Evolutionary conservation across 768 basidiomycete genomes (phyloP).

Genomic region (Leccinum fibrillosum): DNA sequence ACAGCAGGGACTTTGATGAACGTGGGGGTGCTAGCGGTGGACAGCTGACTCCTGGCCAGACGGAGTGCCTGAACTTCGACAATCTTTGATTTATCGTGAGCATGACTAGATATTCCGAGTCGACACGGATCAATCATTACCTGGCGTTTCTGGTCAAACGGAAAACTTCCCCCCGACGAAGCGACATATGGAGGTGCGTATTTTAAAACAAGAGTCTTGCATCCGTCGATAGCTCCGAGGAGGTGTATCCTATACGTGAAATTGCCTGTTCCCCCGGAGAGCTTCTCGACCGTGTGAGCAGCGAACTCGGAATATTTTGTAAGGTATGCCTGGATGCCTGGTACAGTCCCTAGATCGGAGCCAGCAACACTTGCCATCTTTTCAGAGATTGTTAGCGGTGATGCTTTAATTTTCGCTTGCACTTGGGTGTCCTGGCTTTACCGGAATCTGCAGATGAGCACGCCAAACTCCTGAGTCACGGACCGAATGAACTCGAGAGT

Average conservation of each 20-base stretch:
- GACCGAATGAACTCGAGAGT: neutral
- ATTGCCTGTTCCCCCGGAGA: conserved; percentile 55
- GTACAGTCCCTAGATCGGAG: conserved; percentile 27
- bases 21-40: conserved; percentile 29
- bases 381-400: neutral
- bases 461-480: conserved; percentile 10
- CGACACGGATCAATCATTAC: conserved; percentile 29
- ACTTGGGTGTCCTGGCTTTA: neutral
- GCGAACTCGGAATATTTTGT: conserved; percentile 43
- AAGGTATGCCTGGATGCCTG: conserved; percentile 43
- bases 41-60: conserved; percentile 35
- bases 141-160: conserved; percentile 52
- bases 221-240: conserved; percentile 37
- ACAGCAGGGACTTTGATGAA: conserved; percentile 49
- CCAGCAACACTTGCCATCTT: conserved; percentile 15
- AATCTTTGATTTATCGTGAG: conserved; percentile 35
- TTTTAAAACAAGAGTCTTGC: conserved; percentile 53
- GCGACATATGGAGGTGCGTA: conserved; percentile 49
- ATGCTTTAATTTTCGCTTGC: neutral
- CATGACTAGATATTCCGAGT: neutral
- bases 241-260: conserved; percentile 57
- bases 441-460: conserved; percentile 1
- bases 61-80: conserved; percentile 49
- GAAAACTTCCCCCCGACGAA: conserved; percentile 14
- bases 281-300: conserved; percentile 34